Conservation (phyloP, 2,329 filamentous ascomycete species). For the Sphaerulina musiva region DNA sequence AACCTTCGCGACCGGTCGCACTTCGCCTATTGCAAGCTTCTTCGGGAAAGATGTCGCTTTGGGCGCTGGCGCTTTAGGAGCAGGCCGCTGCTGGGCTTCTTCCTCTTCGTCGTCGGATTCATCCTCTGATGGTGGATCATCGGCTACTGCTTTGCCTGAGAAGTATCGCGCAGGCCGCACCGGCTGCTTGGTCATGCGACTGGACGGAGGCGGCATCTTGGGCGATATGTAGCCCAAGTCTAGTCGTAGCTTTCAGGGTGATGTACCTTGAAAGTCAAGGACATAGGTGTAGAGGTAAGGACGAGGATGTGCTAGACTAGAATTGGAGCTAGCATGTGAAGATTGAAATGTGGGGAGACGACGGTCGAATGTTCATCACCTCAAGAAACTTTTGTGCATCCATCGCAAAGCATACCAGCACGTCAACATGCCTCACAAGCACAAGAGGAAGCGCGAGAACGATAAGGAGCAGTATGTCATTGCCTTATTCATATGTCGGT, state of each 20-base stretch:
- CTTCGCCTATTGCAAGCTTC: slow-evolving; percentile 37
- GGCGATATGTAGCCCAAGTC: not conserved
- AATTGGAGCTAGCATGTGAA: slow-evolving; percentile 9
- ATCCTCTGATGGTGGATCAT: slow-evolving; percentile 39
- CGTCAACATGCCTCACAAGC: slow-evolving; percentile 30
- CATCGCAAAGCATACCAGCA: slow-evolving; percentile 5
- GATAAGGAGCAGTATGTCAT: slow-evolving; percentile 33
- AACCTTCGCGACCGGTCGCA: slow-evolving; percentile 26
- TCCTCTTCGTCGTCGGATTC: slow-evolving; percentile 50
- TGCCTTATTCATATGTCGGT: slow-evolving; percentile 32
- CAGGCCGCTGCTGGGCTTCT: slow-evolving; percentile 38
- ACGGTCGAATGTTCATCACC: not conserved
- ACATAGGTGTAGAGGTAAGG: not conserved
- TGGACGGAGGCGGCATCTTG: slow-evolving; percentile 58
- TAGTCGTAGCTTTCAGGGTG: no score
- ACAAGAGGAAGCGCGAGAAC: slow-evolving; percentile 29
- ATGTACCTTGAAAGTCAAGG: no score
- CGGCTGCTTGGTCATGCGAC: slow-evolving; percentile 87
- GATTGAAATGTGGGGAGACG: slow-evolving; percentile 3
- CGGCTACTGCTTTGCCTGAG: slow-evolving; percentile 67
- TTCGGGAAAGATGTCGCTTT: slow-evolving; percentile 45
- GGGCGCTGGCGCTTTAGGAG: slow-evolving; percentile 35
- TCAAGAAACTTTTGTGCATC: not conserved
- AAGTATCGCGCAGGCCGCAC: slow-evolving; percentile 73
- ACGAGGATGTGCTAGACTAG: not conserved